Percentiles rank a stretch among this genome's conserved stretches.
Evolutionary conservation across 345 rosid species (phyloP).

Genomic region (Kandelia obovata): DNA sequence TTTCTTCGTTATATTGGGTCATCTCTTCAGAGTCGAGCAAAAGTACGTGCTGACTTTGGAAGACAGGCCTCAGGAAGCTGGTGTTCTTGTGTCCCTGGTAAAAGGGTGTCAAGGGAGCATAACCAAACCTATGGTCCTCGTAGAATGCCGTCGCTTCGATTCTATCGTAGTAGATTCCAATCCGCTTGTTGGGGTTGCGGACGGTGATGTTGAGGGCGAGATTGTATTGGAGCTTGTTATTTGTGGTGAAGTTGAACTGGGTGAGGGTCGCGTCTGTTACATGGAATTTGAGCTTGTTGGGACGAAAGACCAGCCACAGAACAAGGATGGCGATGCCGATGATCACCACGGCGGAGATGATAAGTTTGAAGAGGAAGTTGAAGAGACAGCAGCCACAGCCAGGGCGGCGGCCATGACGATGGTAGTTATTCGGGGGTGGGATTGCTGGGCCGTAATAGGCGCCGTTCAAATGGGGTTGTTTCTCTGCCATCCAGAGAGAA

Average conservation of each 20-base stretch:
- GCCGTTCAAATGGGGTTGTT: slow-evolving; percentile 49
- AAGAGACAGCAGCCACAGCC: slow-evolving; percentile 62
- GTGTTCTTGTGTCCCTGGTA: slow-evolving; percentile 84
- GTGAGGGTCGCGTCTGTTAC: slow-evolving; percentile 39
- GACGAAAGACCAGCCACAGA: slow-evolving; percentile 46
- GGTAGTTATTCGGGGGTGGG: slow-evolving; percentile 49
- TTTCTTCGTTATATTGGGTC: slow-evolving; percentile 37
- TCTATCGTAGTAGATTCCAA: slow-evolving; percentile 37
- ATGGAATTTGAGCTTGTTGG: slow-evolving; percentile 37
- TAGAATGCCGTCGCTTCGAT: slow-evolving; percentile 32
- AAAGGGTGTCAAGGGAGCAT: slow-evolving; percentile 38
- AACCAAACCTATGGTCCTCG: slow-evolving; percentile 37
- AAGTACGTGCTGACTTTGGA: slow-evolving; percentile 36
- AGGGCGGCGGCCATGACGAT: slow-evolving; percentile 44
- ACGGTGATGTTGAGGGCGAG: slow-evolving; percentile 30
- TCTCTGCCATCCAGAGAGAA: slow-evolving; percentile 42
- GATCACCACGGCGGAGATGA: slow-evolving; percentile 34
- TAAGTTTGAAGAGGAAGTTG: slow-evolving; percentile 38
- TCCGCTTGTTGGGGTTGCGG: slow-evolving; percentile 41
- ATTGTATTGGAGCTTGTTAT: slow-evolving; percentile 31
- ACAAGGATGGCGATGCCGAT: slow-evolving; percentile 30
- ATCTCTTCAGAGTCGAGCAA: slow-evolving; percentile 27
- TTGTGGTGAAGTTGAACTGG: slow-evolving; percentile 28
- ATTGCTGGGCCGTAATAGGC: slow-evolving; percentile 69
- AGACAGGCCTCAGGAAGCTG: slow-evolving; percentile 38